Evolutionary conservation across 2,329 filamentous ascomycete genomes (phyloP).

Genomic region (Pseudogymnoascus verrucosus): DNA sequence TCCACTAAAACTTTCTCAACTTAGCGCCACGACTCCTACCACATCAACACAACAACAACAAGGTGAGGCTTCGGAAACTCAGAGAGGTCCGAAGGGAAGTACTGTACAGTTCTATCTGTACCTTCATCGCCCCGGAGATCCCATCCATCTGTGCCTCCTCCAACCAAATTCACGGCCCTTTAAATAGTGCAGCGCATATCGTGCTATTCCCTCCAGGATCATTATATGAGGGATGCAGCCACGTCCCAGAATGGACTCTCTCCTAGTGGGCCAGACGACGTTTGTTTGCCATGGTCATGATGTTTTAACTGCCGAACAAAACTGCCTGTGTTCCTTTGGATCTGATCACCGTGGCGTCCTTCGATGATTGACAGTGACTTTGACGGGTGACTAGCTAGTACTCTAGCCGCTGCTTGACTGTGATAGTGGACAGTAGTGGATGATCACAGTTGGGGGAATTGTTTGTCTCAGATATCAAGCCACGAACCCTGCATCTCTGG

Average conservation of each 20-base stretch:
- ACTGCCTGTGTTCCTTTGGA: background rate
- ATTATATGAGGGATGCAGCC: slow-evolving; percentile 7
- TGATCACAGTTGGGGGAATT: background rate
- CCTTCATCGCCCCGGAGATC: background rate
- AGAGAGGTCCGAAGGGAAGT: background rate
- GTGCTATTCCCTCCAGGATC: background rate
- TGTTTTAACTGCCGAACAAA: background rate
- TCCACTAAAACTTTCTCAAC: background rate
- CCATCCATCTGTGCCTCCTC: background rate
- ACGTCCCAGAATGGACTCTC: background rate
- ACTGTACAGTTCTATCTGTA: background rate
- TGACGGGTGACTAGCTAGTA: background rate
- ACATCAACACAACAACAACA: background rate
- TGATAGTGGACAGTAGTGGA: background rate
- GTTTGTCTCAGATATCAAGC: slow-evolving; percentile 1
- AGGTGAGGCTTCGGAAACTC: background rate
- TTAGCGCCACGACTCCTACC: background rate
- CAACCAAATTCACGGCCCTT: background rate
- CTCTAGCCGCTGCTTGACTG: slow-evolving; percentile 3
- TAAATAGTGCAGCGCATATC: background rate
- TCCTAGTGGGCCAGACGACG: background rate
- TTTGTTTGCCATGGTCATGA: background rate
- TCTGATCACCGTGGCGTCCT: background rate
- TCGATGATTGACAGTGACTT: background rate
- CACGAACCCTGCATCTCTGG: background rate